Evolutionary conservation across 768 basidiomycete genomes (phyloP).

Genomic region (Dioszegia crocea): DNA sequence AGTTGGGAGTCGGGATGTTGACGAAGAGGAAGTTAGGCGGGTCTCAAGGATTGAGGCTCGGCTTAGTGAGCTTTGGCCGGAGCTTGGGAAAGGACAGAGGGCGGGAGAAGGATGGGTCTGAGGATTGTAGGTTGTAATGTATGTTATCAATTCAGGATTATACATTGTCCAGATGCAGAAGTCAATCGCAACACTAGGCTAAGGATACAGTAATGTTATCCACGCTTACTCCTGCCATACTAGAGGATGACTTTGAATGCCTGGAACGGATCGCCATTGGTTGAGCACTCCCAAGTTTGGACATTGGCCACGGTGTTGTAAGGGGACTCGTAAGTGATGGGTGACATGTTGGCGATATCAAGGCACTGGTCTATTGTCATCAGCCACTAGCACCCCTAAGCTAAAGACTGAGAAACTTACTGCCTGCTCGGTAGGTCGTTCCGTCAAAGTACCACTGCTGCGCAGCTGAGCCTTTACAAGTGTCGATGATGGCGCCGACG

Average conservation of each 20-base stretch:
- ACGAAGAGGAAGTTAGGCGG: neutral
- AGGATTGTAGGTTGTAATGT: neutral
- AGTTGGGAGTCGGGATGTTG: neutral
- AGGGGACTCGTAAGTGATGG: neutral
- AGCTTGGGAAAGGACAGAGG: neutral
- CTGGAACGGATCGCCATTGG: neutral
- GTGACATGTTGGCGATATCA: neutral
- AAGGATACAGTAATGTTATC: no score
- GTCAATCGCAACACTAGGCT: no score
- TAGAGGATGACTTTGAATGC: no score
- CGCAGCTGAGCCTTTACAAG: conserved; percentile 13
- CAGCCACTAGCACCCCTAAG: neutral
- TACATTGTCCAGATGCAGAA: no score
- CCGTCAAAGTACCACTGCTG: conserved; percentile 18
- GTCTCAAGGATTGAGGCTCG: conserved; percentile 1
- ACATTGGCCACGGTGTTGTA: neutral
- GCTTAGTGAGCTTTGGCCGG: conserved; percentile 11
- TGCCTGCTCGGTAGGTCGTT: neutral
- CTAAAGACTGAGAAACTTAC: neutral
- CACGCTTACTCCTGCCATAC: no score
- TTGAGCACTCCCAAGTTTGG: neutral
- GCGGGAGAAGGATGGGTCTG: conserved; percentile 14
- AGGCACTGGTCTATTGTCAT: neutral
- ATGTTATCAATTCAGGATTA: no score
- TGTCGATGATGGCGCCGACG: conserved; percentile 11